Evolutionary conservation across 139 green algal genomes (phyloP).

Genomic region (Yamagishiella unicocca): DNA sequence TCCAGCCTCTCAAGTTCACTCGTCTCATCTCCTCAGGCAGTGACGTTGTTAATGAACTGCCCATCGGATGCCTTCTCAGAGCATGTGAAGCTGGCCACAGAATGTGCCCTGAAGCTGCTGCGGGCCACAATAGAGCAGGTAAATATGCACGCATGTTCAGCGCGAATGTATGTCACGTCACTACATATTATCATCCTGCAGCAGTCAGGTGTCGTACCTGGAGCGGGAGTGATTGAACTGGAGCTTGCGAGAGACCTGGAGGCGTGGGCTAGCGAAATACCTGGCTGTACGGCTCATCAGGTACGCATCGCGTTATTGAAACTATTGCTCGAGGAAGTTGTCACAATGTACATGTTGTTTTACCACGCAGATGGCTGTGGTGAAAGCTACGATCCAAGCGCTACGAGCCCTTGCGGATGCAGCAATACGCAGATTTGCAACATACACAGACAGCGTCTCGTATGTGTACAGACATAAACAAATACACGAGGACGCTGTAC

Average conservation of each 20-base stretch:
- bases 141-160: too few relatives aligned
- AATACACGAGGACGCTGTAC: too few relatives aligned
- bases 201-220: neutral
- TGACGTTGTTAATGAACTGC: neutral
- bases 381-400: neutral
- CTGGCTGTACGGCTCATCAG: neutral
- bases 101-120: slow-evolving; percentile 8
- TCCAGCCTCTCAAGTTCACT: neutral
- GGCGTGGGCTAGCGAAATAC: neutral
- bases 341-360: too few relatives aligned
- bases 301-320: too few relatives aligned
- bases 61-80: neutral
- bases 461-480: too few relatives aligned
- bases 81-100: neutral
- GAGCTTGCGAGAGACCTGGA: neutral
- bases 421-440: too few relatives aligned
- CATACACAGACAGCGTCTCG: too few relatives aligned
- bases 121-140: slow-evolving; percentile 1
- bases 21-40: neutral
- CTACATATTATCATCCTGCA: too few relatives aligned
- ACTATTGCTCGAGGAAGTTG: too few relatives aligned
- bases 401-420: neutral
- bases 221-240: neutral
- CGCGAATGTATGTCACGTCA: too few relatives aligned
- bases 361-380: too few relatives aligned